These are phyloP conservation scores for Lachnellula occidentalis DNA, from an alignment of 2,329 filamentous ascomycete species.

Conservation along the genomic window DNA sequence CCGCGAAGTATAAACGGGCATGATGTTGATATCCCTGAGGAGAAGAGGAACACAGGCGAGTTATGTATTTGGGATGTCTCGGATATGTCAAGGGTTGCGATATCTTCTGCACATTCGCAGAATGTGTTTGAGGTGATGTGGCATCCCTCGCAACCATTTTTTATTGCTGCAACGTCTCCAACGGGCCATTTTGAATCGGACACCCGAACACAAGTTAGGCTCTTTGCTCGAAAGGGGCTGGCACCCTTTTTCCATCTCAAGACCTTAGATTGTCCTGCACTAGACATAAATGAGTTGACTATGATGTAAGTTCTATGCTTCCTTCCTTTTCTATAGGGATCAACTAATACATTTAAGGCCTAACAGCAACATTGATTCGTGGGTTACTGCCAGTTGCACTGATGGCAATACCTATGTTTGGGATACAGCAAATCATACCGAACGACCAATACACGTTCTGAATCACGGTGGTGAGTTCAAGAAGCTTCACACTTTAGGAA, in stretches of 20 bases:
- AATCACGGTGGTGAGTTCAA: constrained; percentile 44
- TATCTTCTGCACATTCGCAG: constrained; percentile 47
- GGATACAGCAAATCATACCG: constrained; percentile 49
- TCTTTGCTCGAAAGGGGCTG: constrained; percentile 40
- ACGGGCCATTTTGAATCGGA: constrained; percentile 39
- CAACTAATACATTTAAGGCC: constrained; percentile 36
- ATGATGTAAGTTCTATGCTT: constrained; percentile 38
- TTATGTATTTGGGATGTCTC: constrained; percentile 54
- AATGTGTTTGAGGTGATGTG: constrained; percentile 62
- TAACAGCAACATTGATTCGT: constrained; percentile 45
- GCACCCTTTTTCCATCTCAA: constrained; percentile 43
- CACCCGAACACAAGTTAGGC: constrained; percentile 50
- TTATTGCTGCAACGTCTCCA: constrained; percentile 54
- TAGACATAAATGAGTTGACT: constrained; percentile 58
- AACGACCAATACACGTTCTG: constrained; percentile 50
- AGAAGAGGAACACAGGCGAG: constrained; percentile 53
- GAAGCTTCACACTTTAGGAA: not conserved
- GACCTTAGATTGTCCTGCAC: constrained; percentile 52
- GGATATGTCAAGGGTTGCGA: constrained; percentile 35
- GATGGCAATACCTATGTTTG: constrained; percentile 58
- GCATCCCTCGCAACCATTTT: constrained; percentile 51
- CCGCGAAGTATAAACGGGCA: constrained; percentile 48
- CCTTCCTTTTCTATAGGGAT: not conserved
- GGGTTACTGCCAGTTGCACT: constrained; percentile 56
- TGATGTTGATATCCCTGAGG: constrained; percentile 52